phyloP scores from a whole-genome alignment of 495 filamentous ascomycete genomes.

The Xylaria flabelliformis region DNA sequence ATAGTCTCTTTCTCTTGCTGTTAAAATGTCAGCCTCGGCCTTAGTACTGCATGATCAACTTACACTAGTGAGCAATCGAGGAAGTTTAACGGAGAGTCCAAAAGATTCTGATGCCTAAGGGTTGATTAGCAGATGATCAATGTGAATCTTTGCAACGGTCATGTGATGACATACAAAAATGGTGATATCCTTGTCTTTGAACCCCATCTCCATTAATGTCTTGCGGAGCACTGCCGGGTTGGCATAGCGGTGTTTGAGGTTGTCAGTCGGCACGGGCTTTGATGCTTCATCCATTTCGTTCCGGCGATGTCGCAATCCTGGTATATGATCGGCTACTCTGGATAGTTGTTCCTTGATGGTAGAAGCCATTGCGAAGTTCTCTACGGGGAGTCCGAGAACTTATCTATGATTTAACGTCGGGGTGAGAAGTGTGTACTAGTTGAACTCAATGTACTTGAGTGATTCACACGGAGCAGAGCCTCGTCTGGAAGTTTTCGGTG shows the following conservation, averaged over 20 bases:
- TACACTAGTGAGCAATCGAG: constrained; percentile 14
- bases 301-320: constrained; percentile 7
- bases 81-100: constrained; percentile 16
- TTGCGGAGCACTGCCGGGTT: constrained; percentile 6
- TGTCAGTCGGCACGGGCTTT: constrained; percentile 16
- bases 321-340: constrained; percentile 17
- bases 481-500: not conserved
- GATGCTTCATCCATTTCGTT: constrained; percentile 11
- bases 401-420: not conserved
- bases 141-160: not conserved
- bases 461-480: not conserved
- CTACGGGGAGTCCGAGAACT: not conserved
- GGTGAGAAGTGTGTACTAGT: not conserved
- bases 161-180: not conserved
- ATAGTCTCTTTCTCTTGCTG: constrained; percentile 17
- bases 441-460: not conserved
- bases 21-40: not conserved
- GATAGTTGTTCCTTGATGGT: not conserved
- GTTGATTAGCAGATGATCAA: not conserved
- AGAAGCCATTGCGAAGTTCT: not conserved
- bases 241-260: constrained; percentile 12
- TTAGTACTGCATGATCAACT: not conserved
- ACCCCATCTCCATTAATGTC: not conserved
- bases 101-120: not conserved
- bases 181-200: not conserved